These are phyloP conservation scores for Geosmithia morbida DNA, from an alignment of 2,329 filamentous ascomycete species.

Conservation along the genomic window DNA sequence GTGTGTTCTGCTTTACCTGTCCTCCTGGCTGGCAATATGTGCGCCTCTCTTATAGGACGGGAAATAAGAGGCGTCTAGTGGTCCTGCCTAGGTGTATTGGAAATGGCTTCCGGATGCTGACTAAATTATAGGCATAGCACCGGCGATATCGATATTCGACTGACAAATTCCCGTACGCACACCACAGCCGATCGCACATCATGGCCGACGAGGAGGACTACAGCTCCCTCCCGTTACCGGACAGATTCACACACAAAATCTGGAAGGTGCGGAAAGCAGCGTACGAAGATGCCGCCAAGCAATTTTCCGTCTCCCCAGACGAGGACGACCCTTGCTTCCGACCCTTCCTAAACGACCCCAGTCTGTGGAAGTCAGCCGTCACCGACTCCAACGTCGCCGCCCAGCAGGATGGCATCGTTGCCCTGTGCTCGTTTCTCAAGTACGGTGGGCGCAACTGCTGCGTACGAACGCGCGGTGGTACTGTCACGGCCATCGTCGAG, in stretches of 20 bases:
- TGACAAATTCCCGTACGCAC: slow-evolving; percentile 5
- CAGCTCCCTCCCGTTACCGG: slow-evolving; percentile 60
- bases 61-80: too few relatives aligned
- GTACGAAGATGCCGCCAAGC: slow-evolving; percentile 83
- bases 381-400: slow-evolving; percentile 93
- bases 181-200: slow-evolving; percentile 3
- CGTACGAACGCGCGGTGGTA: slow-evolving; percentile 60
- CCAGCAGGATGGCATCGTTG: slow-evolving; percentile 80
- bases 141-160: slow-evolving; percentile 5
- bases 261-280: slow-evolving; percentile 96
- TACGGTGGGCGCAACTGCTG: slow-evolving; percentile 72
- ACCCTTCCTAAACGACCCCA: slow-evolving; percentile 73
- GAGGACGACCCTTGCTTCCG: slow-evolving; percentile 76
- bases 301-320: slow-evolving; percentile 72
- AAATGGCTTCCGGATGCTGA: neutral
- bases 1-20: too few relatives aligned
- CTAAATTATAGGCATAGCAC: neutral
- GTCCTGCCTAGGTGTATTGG: too few relatives aligned
- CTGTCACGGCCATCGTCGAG: slow-evolving; percentile 70
- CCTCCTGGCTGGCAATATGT: too few relatives aligned
- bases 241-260: slow-evolving; percentile 76
- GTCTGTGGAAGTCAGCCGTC: slow-evolving; percentile 84
- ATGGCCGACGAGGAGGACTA: slow-evolving; percentile 88
- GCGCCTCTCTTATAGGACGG: too few relatives aligned
- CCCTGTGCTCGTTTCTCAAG: slow-evolving; percentile 84